phyloP scores from a whole-genome alignment of 2,329 filamentous ascomycete species.

The Exserohilum rostratum region DNA sequence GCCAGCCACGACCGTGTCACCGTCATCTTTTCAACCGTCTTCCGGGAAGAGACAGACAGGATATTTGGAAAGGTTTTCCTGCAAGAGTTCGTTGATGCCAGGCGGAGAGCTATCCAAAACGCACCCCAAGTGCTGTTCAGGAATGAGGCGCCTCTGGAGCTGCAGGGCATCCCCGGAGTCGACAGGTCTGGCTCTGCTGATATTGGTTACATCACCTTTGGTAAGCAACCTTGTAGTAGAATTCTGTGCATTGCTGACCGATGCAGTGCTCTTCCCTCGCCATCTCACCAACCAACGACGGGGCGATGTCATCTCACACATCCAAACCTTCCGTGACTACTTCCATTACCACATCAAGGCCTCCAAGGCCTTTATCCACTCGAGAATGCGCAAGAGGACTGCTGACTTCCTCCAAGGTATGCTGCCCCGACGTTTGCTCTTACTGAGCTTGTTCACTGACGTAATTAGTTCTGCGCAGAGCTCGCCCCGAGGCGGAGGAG shows the following conservation, averaged over 20 bases:
- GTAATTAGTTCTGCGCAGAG: conserved; percentile 83
- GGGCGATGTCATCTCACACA: conserved; percentile 96
- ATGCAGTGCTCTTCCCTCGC: conserved; percentile 86
- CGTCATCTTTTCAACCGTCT: conserved; percentile 98
- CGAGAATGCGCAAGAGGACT: conserved; percentile 94
- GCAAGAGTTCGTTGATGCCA: conserved; percentile 91
- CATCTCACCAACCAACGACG: conserved; percentile 90
- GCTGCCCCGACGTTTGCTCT: conserved; percentile 22
- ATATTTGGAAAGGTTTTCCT: conserved; percentile 98
- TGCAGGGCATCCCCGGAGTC: conserved; percentile 86
- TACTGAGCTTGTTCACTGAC: conserved; percentile 43
- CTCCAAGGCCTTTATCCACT: conserved; percentile 98
- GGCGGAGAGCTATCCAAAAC: conserved; percentile 94
- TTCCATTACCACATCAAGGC: conserved; percentile 99
- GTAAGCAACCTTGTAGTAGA: conserved; percentile 58
- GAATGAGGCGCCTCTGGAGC: conserved; percentile 89
- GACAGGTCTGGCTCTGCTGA: conserved; percentile 74
- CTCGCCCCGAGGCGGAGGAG: conserved; percentile 92
- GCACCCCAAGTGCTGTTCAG: conserved; percentile 96
- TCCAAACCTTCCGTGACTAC: conserved; percentile 99
- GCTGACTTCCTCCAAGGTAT: conserved; percentile 97
- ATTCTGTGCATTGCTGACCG: conserved; percentile 21
- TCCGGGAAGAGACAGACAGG: conserved; percentile 95
- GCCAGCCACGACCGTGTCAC: conserved; percentile 96
- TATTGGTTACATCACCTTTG: conserved; percentile 97